Base-by-base conservation (phyloP, 192 early-diverging fungal genomes). In the Backusella luteola region DNA sequence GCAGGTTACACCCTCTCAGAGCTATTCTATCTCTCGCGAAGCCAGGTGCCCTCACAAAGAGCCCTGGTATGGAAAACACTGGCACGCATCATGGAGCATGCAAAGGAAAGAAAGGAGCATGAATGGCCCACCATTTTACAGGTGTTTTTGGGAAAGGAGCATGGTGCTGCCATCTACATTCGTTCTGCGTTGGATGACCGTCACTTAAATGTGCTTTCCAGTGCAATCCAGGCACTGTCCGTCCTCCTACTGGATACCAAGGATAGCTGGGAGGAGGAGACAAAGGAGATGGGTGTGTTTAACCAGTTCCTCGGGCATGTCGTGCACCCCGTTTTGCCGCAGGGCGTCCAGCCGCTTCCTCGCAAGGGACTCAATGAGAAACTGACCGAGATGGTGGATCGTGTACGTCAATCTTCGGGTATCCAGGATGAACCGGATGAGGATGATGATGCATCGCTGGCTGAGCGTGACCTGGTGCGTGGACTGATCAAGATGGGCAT, bases 1-100 rank as follows among this genome's bases (percentile, higher is more conserved):
- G 90, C 97, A 21, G 97, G 97, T 34, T 98, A 97, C 81, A 94
- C 94, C 0, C 77, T 96, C 0, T 85, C 90, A 0, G 96, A 97
- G 81, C 78, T 97, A 15, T 80, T 96, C 34, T 90, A 94, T 79
- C 83, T 97, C 44, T 89, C 91, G 56, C 90, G 93, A 69, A 96
- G 94, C 73, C 90, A 92, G 5, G 90, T 94, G 3, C 92, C 93
- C 4, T 87, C 91, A 44, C 96, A 97, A 83, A 84, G 94, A 9
- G 86, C 90, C 15, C 82, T 95, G 6, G 85, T 91, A 14, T 79
- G 96, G 67, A 87, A 87, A 34, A 86, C 87, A 23, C 79, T 96
- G 0, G 86, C 85, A 12, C 85, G 85, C 36, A 88, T 93, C 34
- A 56, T 95, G 70, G 72, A 83, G 75, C 87, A 86, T n/a, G 77